These are phyloP conservation scores for Forsythia suspensa DNA, from an alignment of 257 asterid genomes.

Conservation along the genomic window DNA sequence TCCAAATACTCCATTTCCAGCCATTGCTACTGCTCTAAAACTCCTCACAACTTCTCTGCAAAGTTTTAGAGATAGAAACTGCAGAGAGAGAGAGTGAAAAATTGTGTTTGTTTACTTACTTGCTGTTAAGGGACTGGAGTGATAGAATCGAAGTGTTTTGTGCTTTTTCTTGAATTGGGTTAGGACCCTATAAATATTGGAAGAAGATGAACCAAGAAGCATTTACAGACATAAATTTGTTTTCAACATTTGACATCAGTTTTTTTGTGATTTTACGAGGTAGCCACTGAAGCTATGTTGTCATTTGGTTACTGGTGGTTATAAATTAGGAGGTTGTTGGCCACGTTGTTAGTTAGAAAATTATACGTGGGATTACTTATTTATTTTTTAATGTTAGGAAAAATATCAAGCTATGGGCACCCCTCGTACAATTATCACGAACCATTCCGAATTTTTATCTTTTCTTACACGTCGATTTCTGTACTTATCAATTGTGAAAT, in stretches of 20 bases:
- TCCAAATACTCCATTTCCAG: constrained; percentile 71
- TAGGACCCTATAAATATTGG: constrained; percentile 23
- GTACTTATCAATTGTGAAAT: too few relatives aligned
- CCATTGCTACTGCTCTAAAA: constrained; percentile 44
- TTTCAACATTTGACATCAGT: constrained; percentile 16
- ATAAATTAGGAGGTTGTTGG: neutral
- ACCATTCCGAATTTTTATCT: too few relatives aligned
- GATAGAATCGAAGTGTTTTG: constrained; percentile 11
- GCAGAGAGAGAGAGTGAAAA: neutral
- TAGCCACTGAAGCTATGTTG: constrained; percentile 8
- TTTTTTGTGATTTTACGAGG: constrained; percentile 12
- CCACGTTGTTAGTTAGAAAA: constrained; percentile 3
- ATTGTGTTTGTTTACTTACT: neutral
- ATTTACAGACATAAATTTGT: constrained; percentile 26
- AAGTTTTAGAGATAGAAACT: constrained; percentile 9
- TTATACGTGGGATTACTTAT: neutral
- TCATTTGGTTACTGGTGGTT: neutral
- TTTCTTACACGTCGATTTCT: too few relatives aligned
- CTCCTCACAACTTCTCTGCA: constrained; percentile 5
- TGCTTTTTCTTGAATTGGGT: too few relatives aligned
- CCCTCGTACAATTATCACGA: too few relatives aligned
- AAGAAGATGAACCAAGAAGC: constrained; percentile 31
- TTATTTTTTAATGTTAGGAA: neutral
- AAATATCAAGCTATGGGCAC: too few relatives aligned
- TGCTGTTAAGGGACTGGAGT: neutral